These are phyloP conservation scores for Nectriaceae sp. DNA, from an alignment of 2,329 filamentous ascomycete genomes.

Conservation along the genomic window DNA sequence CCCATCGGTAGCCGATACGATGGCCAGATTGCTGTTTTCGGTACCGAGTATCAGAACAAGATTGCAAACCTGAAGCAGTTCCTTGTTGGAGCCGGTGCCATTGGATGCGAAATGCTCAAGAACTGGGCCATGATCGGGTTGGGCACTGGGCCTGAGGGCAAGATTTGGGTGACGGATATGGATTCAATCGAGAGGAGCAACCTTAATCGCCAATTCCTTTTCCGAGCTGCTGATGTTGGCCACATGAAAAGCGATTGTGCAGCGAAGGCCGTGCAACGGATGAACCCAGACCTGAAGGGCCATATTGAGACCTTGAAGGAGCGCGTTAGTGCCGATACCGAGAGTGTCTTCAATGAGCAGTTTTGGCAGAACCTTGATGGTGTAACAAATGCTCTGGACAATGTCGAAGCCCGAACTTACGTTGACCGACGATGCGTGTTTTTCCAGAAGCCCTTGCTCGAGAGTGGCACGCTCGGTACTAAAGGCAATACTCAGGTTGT, in stretches of 20 bases:
- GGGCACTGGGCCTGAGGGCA: slow-evolving; percentile 82
- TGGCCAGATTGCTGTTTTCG: slow-evolving; percentile 95
- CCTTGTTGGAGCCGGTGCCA: slow-evolving; percentile 92
- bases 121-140: slow-evolving; percentile 99
- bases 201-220: slow-evolving; percentile 94
- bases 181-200: slow-evolving; percentile 99
- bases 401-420: slow-evolving; percentile 94
- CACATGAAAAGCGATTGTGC: slow-evolving; percentile 96
- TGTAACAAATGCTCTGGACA: slow-evolving; percentile 96
- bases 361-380: slow-evolving; percentile 90
- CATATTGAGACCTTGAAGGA: slow-evolving; percentile 88
- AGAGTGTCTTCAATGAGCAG: slow-evolving; percentile 88
- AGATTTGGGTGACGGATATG: slow-evolving; percentile 94
- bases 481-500: slow-evolving; percentile 99
- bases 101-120: slow-evolving; percentile 98
- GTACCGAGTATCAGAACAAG: slow-evolving; percentile 91
- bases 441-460: slow-evolving; percentile 94
- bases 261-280: slow-evolving; percentile 82
- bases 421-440: slow-evolving; percentile 96
- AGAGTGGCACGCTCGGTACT: slow-evolving; percentile 96
- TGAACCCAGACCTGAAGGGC: slow-evolving; percentile 90
- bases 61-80: slow-evolving; percentile 89
- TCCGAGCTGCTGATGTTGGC: slow-evolving; percentile 90
- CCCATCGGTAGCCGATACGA: slow-evolving; percentile 87
- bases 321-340: slow-evolving; percentile 87